Evolutionary conservation across 75 land plant genomes (phyloP).

Genomic region (Chamaecyparis obtusa): DNA sequence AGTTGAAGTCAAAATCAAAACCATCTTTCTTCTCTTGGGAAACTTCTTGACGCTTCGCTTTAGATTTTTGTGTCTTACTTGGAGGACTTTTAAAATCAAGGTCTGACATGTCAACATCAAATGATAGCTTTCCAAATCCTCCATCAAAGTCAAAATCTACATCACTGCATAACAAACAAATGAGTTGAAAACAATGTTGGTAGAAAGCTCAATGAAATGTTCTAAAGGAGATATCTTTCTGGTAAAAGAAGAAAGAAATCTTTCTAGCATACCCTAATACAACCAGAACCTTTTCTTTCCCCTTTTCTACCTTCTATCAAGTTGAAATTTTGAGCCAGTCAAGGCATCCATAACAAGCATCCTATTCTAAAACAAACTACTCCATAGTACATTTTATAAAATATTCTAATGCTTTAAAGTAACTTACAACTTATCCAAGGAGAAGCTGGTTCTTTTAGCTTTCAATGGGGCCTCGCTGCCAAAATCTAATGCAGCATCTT

Average conservation of each 20-base stretch:
- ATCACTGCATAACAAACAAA: slow-evolving; percentile 6
- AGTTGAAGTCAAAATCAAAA: slow-evolving; percentile 12
- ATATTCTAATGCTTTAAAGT: not conserved
- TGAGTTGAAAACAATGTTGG: not conserved
- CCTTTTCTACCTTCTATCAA: not conserved
- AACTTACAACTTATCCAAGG: slow-evolving; percentile 19
- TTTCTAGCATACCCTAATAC: not conserved
- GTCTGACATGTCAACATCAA: slow-evolving; percentile 20
- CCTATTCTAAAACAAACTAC: not conserved
- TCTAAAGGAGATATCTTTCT: not conserved
- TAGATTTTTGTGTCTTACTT: slow-evolving; percentile 5
- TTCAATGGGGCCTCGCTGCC: not conserved
- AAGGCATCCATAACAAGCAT: not conserved
- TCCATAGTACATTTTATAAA: not conserved
- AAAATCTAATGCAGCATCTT: slow-evolving; percentile 5
- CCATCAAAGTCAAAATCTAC: slow-evolving; percentile 22
- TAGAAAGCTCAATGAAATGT: not conserved
- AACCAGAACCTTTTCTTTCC: not conserved
- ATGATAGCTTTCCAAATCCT: slow-evolving; percentile 13
- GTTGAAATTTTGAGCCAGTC: not conserved
- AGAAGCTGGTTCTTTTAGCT: slow-evolving; percentile 6
- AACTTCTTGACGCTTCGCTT: slow-evolving; percentile 5
- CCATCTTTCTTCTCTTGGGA: slow-evolving; percentile 10
- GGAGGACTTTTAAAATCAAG: slow-evolving; percentile 11
- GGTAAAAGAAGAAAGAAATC: not conserved